Evolutionary conservation across 257 asterid genomes (phyloP).

Genomic region (Eustoma russellianum): DNA sequence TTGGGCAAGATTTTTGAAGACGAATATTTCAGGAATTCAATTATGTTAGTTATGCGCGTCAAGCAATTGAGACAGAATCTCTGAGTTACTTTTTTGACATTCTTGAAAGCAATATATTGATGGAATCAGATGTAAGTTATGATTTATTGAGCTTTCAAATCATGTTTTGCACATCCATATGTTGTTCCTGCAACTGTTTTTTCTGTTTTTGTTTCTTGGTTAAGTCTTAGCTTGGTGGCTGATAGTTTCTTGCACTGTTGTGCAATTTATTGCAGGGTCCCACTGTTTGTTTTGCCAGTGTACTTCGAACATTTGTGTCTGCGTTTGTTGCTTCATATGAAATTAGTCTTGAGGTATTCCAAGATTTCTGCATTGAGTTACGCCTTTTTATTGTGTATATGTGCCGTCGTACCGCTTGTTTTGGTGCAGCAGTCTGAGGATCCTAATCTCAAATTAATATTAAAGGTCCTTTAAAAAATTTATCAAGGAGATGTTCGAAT

Average conservation of each 20-base stretch:
- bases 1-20: slow-evolving; percentile 10
- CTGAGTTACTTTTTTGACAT: slow-evolving; percentile 68
- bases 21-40: slow-evolving; percentile 66
- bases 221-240: not conserved
- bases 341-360: slow-evolving; percentile 74
- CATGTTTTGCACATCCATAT: slow-evolving; percentile 4
- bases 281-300: slow-evolving; percentile 66
- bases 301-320: slow-evolving; percentile 75
- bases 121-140: slow-evolving; percentile 66
- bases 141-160: slow-evolving; percentile 3
- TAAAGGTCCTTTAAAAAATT: slow-evolving; percentile 74
- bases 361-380: slow-evolving; percentile 3
- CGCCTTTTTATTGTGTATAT: not conserved
- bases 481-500: slow-evolving; percentile 86
- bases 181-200: too few species aligned
- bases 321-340: slow-evolving; percentile 89
- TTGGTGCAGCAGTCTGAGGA: slow-evolving; percentile 56
- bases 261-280: slow-evolving; percentile 45
- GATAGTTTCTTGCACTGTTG: slow-evolving; percentile 3
- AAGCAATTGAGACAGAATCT: slow-evolving; percentile 81
- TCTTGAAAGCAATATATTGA: slow-evolving; percentile 60
- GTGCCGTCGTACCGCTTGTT: slow-evolving; percentile 9
- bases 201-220: too few species aligned
- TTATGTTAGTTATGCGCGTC: slow-evolving; percentile 74
- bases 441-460: slow-evolving; percentile 52